Evolutionary conservation across 2,329 filamentous ascomycete genomes (phyloP), one percentile per base, ranked within the genome.

Genomic region (Venturia effusa): DNA sequence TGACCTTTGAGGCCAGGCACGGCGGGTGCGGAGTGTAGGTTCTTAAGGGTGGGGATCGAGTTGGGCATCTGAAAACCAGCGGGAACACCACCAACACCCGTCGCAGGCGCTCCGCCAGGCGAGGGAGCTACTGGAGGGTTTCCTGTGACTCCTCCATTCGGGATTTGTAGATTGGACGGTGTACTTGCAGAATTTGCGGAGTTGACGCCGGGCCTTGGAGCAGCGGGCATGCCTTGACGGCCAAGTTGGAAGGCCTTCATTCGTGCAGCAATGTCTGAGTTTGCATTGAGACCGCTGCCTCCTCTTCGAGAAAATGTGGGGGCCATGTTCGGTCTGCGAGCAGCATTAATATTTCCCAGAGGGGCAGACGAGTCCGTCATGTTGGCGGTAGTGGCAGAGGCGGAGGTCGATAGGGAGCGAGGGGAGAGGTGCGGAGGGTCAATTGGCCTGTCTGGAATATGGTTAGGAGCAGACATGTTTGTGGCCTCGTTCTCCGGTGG

Each of bases 321-420:
- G 7, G 77, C 74, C 3, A 76, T 74, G 37, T 74, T 71, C 17
- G 82, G 82, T 70, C 84, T 79, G 67, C 86, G 79, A 45, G 85
- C 85, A 60, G 85, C 84, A 74, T 87, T 91, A 70, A 96, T 78
- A 65, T 89, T 83, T 48, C 91, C 91, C 4, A 92, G 79, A 48
- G 90, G 87, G 34, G 88, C 94, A n/a, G 92, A 96, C n/a, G 86
- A 92, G 7, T 88, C 78, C 64, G 84, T 90, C 85, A 96, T 92
- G 64, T 77, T 74, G 30, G 75, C 74, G 37, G 78, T 71, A 63
- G 77, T 79, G 67, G 80, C 77, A 24, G 85, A 54, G 24, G 54
- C 54, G 27, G 62, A 61, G 19, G 62, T 40, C 59, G 84, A 83
- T 68, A 27, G 85, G 83, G 51, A 86, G 74, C 5, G 84, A 84